Percentiles rank a stretch among this genome's conserved stretches.
Conservation (phyloP, 2,329 filamentous ascomycete genomes). For the Aspergillus sojae region DNA sequence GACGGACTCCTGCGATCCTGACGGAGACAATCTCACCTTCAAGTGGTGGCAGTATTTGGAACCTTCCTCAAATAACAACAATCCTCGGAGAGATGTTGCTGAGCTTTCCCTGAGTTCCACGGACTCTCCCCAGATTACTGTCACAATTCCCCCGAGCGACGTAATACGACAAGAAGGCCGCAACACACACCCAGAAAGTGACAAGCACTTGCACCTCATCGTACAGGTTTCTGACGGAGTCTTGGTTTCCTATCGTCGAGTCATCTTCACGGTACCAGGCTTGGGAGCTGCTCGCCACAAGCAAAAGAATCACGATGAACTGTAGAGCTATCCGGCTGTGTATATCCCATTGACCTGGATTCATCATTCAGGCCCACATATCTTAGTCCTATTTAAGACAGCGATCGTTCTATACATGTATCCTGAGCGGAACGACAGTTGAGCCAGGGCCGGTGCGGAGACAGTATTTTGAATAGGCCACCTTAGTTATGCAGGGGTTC, state of each 20-base stretch:
- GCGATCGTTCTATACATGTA: background rate
- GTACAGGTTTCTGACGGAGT: background rate
- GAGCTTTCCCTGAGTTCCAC: background rate
- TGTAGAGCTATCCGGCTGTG: background rate
- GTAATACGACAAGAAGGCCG: background rate
- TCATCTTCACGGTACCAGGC: background rate
- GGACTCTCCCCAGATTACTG: background rate
- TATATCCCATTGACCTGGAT: background rate
- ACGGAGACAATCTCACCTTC: background rate
- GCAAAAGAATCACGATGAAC: background rate
- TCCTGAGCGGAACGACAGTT: no score
- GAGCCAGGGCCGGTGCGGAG: no score
- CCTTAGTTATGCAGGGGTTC: rapidly evolving
- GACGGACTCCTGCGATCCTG: background rate
- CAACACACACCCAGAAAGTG: background rate
- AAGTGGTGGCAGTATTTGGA: background rate
- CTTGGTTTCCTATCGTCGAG: background rate
- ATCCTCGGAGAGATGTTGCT: background rate
- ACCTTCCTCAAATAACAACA: background rate
- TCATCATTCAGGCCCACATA: background rate
- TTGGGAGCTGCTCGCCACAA: background rate
- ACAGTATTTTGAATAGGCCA: background rate
- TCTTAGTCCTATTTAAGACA: background rate
- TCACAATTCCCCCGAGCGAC: background rate
- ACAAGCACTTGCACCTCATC: background rate